Evolutionary conservation across 2,329 filamentous ascomycete genomes (phyloP).

Genomic region (Oidium heveae): DNA sequence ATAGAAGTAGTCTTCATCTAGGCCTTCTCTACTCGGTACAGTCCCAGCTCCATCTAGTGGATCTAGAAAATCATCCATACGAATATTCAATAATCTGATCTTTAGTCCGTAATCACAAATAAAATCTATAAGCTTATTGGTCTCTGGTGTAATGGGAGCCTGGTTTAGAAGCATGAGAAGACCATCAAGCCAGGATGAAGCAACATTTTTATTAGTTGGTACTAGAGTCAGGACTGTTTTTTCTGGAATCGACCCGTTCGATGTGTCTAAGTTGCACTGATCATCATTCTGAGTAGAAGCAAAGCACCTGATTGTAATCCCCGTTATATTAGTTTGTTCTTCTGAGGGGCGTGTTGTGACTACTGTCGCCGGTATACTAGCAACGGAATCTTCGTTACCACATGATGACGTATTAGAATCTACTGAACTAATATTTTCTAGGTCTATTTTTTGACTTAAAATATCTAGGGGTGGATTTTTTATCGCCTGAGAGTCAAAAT

Average conservation of each 20-base stretch:
- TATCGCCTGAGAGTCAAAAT: slow-evolving; percentile 42
- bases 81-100: slow-evolving; percentile 74
- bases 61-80: slow-evolving; percentile 43
- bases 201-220: slow-evolving; percentile 54
- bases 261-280: neutral
- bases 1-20: slow-evolving; percentile 89
- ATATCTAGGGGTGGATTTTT: slow-evolving; percentile 47
- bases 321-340: slow-evolving; percentile 30
- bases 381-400: slow-evolving; percentile 21
- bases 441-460: slow-evolving; percentile 60
- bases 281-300: slow-evolving; percentile 8
- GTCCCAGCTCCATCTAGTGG: slow-evolving; percentile 31
- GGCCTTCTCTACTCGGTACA: slow-evolving; percentile 57
- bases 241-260: slow-evolving; percentile 22
- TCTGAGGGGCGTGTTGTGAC: slow-evolving; percentile 12
- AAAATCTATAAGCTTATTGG: slow-evolving; percentile 64
- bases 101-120: slow-evolving; percentile 81
- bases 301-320: slow-evolving; percentile 77
- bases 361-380: slow-evolving; percentile 18
- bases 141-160: slow-evolving; percentile 89
- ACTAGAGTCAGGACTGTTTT: slow-evolving; percentile 58
- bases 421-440: slow-evolving; percentile 71
- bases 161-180: slow-evolving; percentile 87
- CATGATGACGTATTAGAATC: slow-evolving; percentile 51
- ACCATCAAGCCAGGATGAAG: slow-evolving; percentile 92